Base-by-base conservation (phyloP, 139 green algal genomes). In the Chlorella sp. region DNA sequence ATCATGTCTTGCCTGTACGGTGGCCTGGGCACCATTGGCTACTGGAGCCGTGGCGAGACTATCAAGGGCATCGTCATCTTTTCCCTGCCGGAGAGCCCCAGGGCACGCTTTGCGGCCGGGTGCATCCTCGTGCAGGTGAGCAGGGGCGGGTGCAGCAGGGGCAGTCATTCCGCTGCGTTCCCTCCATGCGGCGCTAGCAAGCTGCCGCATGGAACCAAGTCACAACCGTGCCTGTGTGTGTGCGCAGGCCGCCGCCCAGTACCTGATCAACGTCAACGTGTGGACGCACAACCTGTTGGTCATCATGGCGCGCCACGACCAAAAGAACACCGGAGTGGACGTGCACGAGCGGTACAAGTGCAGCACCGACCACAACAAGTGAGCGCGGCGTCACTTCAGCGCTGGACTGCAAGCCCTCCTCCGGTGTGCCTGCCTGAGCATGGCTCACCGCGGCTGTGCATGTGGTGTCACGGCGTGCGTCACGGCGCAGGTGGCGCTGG, bases 211-310 rank as follows among this genome's bases (percentile, higher is more conserved):
- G 42, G 10, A 55, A 55, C 20, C 36, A n/a, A 59, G 55, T 30
- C 27, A 4, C 24, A 31, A 31, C 24, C 22, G 14, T 30, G 5
- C 62, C 31, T 31, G 14, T 23, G 31, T n/a, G 24, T 34, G 24
- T 31, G 10, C 32, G 55, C 77, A 89, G 81, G 84, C 81, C 0
- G 62, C 83, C 27, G 77, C 78, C 2, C 84, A 89, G 77, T 89
- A 89, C 63, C 73, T 89, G 66, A 77, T 89, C 35, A 89, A 86
- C 73, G 49, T 87, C 23, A 89, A 89, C 49, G 75, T 87, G 10
- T 89, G 81, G 80, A 83, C 77, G 6, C 84, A 89, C 82, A 89
- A 89, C 72, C 69, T 89, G 23, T 63, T 89, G 62, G 72, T 80
- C 10, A 74, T 89, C 35, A 5, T 85, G 2, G 75, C 75, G 4